Evolutionary conservation across 2,329 filamentous ascomycete genomes (phyloP).

Genomic region (Bipolaris oryzae): DNA sequence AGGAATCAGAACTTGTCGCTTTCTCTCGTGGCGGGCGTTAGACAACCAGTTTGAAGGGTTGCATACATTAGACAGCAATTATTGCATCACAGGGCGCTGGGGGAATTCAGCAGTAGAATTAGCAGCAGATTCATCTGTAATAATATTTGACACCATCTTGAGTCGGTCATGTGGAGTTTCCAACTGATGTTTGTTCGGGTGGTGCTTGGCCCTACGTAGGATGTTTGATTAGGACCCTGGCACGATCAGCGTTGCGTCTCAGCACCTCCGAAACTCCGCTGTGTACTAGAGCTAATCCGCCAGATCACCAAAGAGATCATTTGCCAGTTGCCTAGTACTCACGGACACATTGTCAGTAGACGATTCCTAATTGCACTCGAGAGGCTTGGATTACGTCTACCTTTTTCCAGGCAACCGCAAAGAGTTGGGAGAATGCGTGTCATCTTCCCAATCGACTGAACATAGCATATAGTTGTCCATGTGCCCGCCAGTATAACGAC

Average conservation of each 20-base stretch:
- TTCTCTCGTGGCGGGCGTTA: conserved; percentile 27
- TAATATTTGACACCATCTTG: conserved; percentile 14
- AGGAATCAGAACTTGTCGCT: conserved; percentile 12
- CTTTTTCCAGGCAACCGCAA: conserved; percentile 15
- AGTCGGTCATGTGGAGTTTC: not conserved
- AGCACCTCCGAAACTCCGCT: conserved; percentile 26
- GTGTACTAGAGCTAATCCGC: conserved; percentile 7
- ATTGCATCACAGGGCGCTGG: conserved; percentile 41
- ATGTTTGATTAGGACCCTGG: conserved; percentile 10
- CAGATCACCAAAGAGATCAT: conserved; percentile 8
- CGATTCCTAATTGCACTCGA: not conserved
- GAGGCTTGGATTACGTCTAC: not conserved
- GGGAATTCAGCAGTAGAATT: conserved; percentile 20
- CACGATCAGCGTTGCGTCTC: conserved; percentile 1
- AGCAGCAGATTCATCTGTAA: conserved; percentile 21
- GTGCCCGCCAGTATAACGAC: conserved; percentile 31
- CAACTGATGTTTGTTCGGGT: not conserved
- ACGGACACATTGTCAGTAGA: conserved; percentile 6
- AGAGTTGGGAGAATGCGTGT: conserved; percentile 34
- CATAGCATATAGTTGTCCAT: conserved; percentile 34
- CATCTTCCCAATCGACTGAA: conserved; percentile 30
- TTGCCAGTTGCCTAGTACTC: not conserved
- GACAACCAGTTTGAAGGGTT: conserved; percentile 21
- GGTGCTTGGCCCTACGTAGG: conserved; percentile 3
- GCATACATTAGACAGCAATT: conserved; percentile 42